Evolutionary conservation across 2,329 filamentous ascomycete species (phyloP).

Genomic region (Botrytis medusae): DNA sequence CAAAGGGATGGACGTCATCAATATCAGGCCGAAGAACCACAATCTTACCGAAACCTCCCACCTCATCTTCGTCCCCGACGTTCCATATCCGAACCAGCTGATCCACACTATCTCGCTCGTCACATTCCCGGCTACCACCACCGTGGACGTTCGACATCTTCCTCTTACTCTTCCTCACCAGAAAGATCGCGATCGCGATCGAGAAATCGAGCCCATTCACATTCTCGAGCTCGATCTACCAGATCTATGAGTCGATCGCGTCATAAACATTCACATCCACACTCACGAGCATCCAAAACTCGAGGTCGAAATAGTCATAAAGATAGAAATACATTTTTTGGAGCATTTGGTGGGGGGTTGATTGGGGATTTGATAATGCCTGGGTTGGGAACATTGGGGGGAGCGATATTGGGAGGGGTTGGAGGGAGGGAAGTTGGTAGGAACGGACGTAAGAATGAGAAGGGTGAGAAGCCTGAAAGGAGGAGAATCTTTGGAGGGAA

Average conservation of each 20-base stretch:
- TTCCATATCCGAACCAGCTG: conserved; percentile 29
- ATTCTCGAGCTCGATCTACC: neutral
- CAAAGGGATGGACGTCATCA: neutral
- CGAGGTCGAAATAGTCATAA: conserved; percentile 7
- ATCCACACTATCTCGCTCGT: conserved; percentile 17
- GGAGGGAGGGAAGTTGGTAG: conserved; percentile 27
- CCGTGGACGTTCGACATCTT: conserved; percentile 1
- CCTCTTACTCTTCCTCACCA: neutral
- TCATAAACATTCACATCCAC: neutral
- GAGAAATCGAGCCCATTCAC: neutral
- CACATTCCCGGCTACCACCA: conserved; percentile 19
- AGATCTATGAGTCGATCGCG: conserved; percentile 1
- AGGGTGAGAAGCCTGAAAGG: conserved; percentile 11
- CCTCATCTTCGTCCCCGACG: conserved; percentile 23
- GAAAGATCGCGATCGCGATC: conserved; percentile 8
- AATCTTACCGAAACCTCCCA: neutral
- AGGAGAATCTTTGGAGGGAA: conserved; percentile 3
- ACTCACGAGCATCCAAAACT: conserved; percentile 17
- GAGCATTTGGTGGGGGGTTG: conserved; percentile 29
- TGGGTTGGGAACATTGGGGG: conserved; percentile 31
- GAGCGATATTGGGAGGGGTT: conserved; percentile 30
- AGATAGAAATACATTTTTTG: conserved; percentile 30
- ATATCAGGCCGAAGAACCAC: neutral
- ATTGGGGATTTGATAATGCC: conserved; percentile 33
- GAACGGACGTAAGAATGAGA: conserved; percentile 3